A percentile compares a stretch with the other conserved stretches of the same genome.
These are phyloP conservation scores for Aspergillus brunneoviolaceus DNA, from an alignment of 2,329 filamentous ascomycete species.

Conservation along the genomic window DNA sequence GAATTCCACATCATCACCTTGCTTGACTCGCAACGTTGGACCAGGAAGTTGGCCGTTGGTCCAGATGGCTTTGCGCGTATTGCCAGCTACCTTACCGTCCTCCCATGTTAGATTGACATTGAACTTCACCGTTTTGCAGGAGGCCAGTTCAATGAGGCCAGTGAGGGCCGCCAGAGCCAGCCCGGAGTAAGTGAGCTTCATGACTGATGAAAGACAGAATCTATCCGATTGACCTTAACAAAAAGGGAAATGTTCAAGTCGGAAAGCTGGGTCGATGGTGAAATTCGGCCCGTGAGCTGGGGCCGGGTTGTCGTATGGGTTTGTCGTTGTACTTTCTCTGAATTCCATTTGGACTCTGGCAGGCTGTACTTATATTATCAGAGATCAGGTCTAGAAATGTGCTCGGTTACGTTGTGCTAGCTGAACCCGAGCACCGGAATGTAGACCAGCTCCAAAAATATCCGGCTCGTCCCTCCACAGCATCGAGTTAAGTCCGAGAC, in stretches of 20 bases:
- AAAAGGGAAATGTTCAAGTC: neutral
- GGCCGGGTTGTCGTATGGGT: neutral
- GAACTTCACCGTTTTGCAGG: neutral
- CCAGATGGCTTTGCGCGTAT: conserved; percentile 32
- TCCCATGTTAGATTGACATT: conserved; percentile 34
- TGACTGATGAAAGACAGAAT: neutral
- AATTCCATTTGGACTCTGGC: neutral
- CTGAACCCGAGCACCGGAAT: neutral
- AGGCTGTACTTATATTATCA: neutral
- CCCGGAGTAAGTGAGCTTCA: neutral
- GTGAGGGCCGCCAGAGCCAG: neutral
- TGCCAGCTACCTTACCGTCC: conserved; percentile 33
- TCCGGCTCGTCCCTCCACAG: neutral
- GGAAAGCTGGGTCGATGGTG: neutral
- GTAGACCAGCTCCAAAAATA: neutral
- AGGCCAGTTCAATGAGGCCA: neutral
- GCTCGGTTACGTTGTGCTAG: neutral
- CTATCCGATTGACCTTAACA: neutral
- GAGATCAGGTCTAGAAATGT: neutral
- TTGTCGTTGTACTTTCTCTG: neutral
- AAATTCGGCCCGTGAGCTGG: neutral
- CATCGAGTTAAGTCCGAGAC: neutral
- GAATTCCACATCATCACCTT: conserved; percentile 33
- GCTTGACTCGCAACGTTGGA: conserved; percentile 27
- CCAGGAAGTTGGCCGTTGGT: conserved; percentile 37